Evolutionary conservation across 106 monocot genomes (phyloP), one percentile per base, ranked within the genome.

Genomic region (Dioscorea alata): DNA sequence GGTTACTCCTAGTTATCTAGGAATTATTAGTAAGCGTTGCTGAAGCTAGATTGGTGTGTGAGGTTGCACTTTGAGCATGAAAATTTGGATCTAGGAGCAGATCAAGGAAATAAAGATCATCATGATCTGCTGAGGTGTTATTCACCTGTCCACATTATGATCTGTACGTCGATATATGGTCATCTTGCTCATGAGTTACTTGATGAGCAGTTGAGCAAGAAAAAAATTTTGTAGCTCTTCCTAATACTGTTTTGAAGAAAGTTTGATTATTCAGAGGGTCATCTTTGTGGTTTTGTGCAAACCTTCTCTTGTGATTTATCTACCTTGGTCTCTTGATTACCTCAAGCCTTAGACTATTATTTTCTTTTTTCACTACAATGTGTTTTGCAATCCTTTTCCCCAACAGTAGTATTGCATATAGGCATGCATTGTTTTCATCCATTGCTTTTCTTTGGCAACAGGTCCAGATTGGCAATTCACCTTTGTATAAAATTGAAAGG

Each of bases 381-480:
- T 59, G 20, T 23, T 18, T 17, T 18, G 25, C 33, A 32, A 8
- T 28, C 5, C 17, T 63, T 24, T 48, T 35, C 7, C 33, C 42
- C 21, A 17, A 65, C 15, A 63, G 17, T 31, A 24, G 12, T 25
- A 23, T 13, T 48, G 21, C 20, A 33, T 21, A 18, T n/a, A 25
- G 12, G 2, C 24, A 17, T 60, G 22, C 13, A 33, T 62, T 58
- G 2, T 53, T 16, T 22, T 31, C 20, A 2, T 67, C 25, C 57
- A 23, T 12, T 25, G 19, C 0, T 18, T 77, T 57, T 69, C n/a
- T 31, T 64, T 51, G 49, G 19, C 48, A 13, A 25, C 73, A 86
- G 89, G 85, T 90, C 59, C 82, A 86, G 70, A 57, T 90, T 66
- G 83, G 74, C 16, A 78, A 67, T 72, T 90, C 89, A 33, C 89